Evolutionary conservation across 2,329 filamentous ascomycete genomes (phyloP).

Genomic region (Emmonsiellopsis sp.): DNA sequence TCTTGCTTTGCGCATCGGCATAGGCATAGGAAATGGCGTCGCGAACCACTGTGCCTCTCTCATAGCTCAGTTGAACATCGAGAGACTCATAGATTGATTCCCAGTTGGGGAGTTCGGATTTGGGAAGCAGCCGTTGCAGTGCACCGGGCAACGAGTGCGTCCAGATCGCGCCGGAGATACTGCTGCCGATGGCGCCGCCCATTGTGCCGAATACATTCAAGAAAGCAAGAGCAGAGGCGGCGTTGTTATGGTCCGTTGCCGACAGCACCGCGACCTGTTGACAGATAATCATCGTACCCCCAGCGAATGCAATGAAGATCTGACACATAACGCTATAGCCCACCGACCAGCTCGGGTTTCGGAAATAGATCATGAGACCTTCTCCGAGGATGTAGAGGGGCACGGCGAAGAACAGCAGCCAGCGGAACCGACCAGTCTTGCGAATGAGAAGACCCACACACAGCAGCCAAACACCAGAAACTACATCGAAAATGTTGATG

Average conservation of each 20-base stretch:
- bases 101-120: constrained; percentile 9
- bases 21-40: constrained; percentile 38
- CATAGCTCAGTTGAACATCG: constrained; percentile 21
- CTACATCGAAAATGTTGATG: constrained; percentile 37
- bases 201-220: constrained; percentile 19
- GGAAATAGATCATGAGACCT: constrained; percentile 45
- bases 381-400: constrained; percentile 41
- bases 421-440: constrained; percentile 41
- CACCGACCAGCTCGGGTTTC: constrained; percentile 33
- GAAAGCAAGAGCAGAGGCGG: constrained; percentile 30
- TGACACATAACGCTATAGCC: constrained; percentile 45
- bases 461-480: background rate
- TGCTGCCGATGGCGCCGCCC: constrained; percentile 20
- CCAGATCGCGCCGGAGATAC: constrained; percentile 22
- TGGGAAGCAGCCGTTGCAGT: constrained; percentile 13
- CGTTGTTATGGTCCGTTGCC: constrained; percentile 41
- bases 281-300: constrained; percentile 41
- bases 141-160: constrained; percentile 16
- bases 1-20: constrained; percentile 33
- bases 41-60: constrained; percentile 30
- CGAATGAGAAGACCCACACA: constrained; percentile 27
- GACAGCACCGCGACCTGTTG: constrained; percentile 49
- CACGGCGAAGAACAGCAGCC: constrained; percentile 36
- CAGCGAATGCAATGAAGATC: constrained; percentile 42
- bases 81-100: constrained; percentile 15